These are phyloP conservation scores for Wickerhamomyces alni DNA, from an alignment of 805 yeast species.

Conservation along the genomic window DNA sequence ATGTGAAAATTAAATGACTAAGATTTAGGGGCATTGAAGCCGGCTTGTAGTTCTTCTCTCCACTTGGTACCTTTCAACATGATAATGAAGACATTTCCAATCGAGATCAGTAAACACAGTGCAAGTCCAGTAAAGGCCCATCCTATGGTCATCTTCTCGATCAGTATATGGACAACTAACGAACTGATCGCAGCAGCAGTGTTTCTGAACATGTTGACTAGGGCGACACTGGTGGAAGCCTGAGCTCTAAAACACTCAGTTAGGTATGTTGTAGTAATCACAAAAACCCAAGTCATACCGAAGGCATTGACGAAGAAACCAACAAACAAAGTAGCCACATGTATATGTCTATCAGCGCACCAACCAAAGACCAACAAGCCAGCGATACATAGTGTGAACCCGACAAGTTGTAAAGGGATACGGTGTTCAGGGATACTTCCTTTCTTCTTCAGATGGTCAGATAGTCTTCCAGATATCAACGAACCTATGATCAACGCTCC, in stretches of 20 bases:
- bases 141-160: constrained; percentile 37
- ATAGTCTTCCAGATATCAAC: constrained; percentile 39
- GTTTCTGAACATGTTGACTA: constrained; percentile 48
- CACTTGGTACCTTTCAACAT: constrained; percentile 14
- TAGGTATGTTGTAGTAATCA: constrained; percentile 46
- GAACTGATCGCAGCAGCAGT: constrained; percentile 50
- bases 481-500: constrained; percentile 43
- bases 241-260: constrained; percentile 44
- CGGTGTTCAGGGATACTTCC: constrained; percentile 42
- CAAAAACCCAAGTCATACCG: constrained; percentile 52
- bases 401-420: constrained; percentile 37
- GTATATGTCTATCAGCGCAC: constrained; percentile 36
- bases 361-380: constrained; percentile 50
- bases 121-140: constrained; percentile 54
- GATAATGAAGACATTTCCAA: constrained; percentile 10
- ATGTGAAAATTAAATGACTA: too few species aligned
- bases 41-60: constrained; percentile 10
- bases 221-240: constrained; percentile 48
- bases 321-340: constrained; percentile 34
- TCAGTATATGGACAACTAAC: constrained; percentile 32
- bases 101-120: constrained; percentile 23
- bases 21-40: not conserved
- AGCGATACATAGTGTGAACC: constrained; percentile 34
- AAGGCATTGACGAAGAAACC: constrained; percentile 42
- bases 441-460: constrained; percentile 32